Base-by-base conservation (phyloP, 2,329 filamentous ascomycete genomes). In the Verticillium isaacii region DNA sequence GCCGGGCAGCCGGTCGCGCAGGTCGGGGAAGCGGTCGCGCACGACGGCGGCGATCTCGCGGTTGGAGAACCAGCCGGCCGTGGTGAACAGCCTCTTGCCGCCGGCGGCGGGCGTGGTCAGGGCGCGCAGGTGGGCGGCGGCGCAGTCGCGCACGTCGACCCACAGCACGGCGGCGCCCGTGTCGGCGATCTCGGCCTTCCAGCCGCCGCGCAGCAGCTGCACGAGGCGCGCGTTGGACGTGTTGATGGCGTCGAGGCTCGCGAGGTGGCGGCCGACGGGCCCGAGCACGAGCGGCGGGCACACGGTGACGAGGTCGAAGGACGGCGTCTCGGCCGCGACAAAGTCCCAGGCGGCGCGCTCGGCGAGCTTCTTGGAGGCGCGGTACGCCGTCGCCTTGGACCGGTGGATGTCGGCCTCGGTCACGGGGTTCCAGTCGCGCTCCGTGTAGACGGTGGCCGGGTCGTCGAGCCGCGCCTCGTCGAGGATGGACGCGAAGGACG, bases 131-230 rank as follows among this genome's bases (percentile, higher is more conserved):
- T 87, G 84, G 8, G 82, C 83, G 56, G 67, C 67, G 1, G 84
- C 84, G 0, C 82, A 78, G 66, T 87, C 84, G 32, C 84, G 77
- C 37, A 86, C 84, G 68, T 87, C 84, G 41, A 85, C 75, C 79
- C 80, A 86, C 60, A 81, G 73, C 50, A 74, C 72, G 60, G 78
- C 74, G 8, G 70, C 71, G 14, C 77, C 78, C 12, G 73, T 75
- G 1, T 73, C 59, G 5, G 82, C 77, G 59, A 85, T 73, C 37
- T 67, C 69, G 36, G 69, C 66, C 69, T 77, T 80, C 79, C 81
- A 85, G 56, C 76, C 74, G 60, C 85, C 83, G 15, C 72, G 70
- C n/a, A 86, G 72, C 32, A 83, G 71, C 34, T 75, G 74, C 17
- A 82, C 82, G 61, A 86, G 69, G n/a, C 80, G 78, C 68, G 75